Evolutionary conservation across 805 yeast species (phyloP), one percentile per base, ranked within the genome.

Genomic region (Barnettozyma wickerhamii): DNA sequence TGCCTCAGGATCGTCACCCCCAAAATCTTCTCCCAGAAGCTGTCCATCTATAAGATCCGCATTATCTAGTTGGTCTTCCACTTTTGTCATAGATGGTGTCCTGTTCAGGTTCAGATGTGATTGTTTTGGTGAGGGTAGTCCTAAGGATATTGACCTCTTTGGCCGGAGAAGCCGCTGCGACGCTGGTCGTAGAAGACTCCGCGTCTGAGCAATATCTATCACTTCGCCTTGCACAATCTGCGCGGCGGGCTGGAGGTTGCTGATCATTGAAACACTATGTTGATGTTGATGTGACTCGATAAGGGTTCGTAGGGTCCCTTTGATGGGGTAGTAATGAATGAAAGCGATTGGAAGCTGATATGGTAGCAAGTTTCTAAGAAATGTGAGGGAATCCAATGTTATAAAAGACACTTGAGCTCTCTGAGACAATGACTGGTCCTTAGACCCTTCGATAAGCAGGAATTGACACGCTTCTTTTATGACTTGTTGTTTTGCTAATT

Each of bases 121-220:
- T 12, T 23, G 26, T 7, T 39, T 36, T 5, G 40, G 37, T n/a
- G 44, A 38, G 10, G 30, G 30, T 7, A 30, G 10, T 12, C 48
- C 26, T 28, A 40, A 24, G 12, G 55, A 52, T 3, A 51, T 35
- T 10, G 61, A 55, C 30, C 54, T 38, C 34, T 53, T 38, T 26
- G 58, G 58, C 2, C 54, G 53, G 7, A 49, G 38, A 6, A 38
- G 37, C 4, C 48, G 42, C 15, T 47, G 45, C 2, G 52, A 49
- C 4, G 50, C 49, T 6, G 55, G 46, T 23, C 37, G 49, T 21
- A 56, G 38, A 2, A 52, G 46, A n/a, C 44, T 51, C 23, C 56
- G 48, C 4, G 53, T 39, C 14, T 47, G 49, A 3, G 51, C 36
- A 12, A 56, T 49, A 21, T 56, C 61, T 4, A 56, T 43, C 6